These are phyloP conservation scores for Phytophthora cryptogea DNA, from an alignment of 352 stramenopile genomes.

Conservation along the genomic window DNA sequence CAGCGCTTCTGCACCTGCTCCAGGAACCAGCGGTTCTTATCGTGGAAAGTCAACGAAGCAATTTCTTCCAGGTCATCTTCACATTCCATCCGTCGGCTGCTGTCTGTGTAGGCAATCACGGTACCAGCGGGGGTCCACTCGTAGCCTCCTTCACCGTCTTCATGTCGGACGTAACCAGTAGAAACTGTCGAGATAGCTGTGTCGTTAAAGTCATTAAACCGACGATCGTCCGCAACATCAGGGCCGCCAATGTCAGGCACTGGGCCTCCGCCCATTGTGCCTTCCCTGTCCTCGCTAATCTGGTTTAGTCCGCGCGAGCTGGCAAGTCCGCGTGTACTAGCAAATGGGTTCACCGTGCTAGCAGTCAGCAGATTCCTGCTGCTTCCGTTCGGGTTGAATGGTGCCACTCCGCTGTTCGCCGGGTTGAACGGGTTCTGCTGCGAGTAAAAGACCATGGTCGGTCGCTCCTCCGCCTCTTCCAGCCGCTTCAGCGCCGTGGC, in stretches of 20 bases:
- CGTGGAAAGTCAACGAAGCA: conserved; percentile 76
- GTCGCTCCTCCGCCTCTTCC: conserved; percentile 79
- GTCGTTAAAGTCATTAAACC: conserved; percentile 58
- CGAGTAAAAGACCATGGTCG: conserved; percentile 72
- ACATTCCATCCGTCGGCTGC: conserved; percentile 61
- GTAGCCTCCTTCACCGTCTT: conserved; percentile 59
- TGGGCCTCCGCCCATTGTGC: conserved; percentile 20
- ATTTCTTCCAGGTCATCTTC: conserved; percentile 88
- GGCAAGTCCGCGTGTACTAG: conserved; percentile 26
- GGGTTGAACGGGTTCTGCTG: conserved; percentile 71
- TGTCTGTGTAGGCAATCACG: conserved; percentile 45
- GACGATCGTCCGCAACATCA: conserved; percentile 26
- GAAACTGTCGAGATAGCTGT: conserved; percentile 74
- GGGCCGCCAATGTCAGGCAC: conserved; percentile 13
- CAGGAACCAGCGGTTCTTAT: conserved; percentile 87
- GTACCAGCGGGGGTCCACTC: conserved; percentile 74
- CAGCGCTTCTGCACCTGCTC: conserved; percentile 76
- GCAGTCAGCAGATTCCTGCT: conserved; percentile 20
- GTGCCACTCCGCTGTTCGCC: conserved; percentile 33
- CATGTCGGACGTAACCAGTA: conserved; percentile 81
- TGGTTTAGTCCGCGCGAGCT: conserved; percentile 43
- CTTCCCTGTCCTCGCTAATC: conserved; percentile 60
- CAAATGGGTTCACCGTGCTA: conserved; percentile 25
- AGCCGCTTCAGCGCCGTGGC: conserved; percentile 77
- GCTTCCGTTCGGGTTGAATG: conserved; percentile 20